Percentiles rank a stretch among this genome's conserved stretches.
Evolutionary conservation across 108 stramenopile species (phyloP).

Genomic region (Fragilaria crotonensis): DNA sequence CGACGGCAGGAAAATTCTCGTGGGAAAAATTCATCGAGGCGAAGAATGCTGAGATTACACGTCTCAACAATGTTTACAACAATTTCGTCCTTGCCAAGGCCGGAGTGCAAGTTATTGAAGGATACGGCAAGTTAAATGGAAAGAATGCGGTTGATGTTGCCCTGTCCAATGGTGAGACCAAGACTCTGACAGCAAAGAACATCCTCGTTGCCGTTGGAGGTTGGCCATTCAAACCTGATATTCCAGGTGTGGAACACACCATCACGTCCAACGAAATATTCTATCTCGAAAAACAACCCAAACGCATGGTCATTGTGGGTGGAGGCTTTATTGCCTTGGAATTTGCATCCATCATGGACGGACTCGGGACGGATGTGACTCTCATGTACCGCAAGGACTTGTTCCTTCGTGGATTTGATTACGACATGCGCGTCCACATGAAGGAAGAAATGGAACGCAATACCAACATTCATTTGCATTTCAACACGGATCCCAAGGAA

Average conservation of each 20-base stretch:
- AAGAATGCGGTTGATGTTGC: conserved; percentile 15
- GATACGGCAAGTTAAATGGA: conserved; percentile 25
- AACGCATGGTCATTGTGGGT: conserved; percentile 76
- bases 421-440: conserved; percentile 50
- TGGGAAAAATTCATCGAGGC: conserved; percentile 55
- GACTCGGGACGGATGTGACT: conserved; percentile 75
- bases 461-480: conserved; percentile 51
- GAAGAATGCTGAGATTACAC: conserved; percentile 51
- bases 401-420: conserved; percentile 71
- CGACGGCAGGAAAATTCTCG: conserved; percentile 37
- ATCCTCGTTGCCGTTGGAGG: conserved; percentile 83
- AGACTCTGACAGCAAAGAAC: conserved; percentile 57
- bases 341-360: conserved; percentile 84
- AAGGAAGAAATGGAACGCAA: conserved; percentile 58
- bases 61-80: conserved; percentile 58
- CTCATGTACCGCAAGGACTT: conserved; percentile 69
- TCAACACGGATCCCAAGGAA: conserved; percentile 57
- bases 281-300: conserved; percentile 75
- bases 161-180: conserved; percentile 8
- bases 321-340: conserved; percentile 92
- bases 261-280: conserved; percentile 85
- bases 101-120: conserved; percentile 59
- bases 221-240: conserved; percentile 57
- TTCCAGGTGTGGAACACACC: conserved; percentile 82
- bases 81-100: conserved; percentile 50